These are phyloP conservation scores for Diaporthe amygdali DNA, from an alignment of 2,329 filamentous ascomycete species.

Conservation along the genomic window DNA sequence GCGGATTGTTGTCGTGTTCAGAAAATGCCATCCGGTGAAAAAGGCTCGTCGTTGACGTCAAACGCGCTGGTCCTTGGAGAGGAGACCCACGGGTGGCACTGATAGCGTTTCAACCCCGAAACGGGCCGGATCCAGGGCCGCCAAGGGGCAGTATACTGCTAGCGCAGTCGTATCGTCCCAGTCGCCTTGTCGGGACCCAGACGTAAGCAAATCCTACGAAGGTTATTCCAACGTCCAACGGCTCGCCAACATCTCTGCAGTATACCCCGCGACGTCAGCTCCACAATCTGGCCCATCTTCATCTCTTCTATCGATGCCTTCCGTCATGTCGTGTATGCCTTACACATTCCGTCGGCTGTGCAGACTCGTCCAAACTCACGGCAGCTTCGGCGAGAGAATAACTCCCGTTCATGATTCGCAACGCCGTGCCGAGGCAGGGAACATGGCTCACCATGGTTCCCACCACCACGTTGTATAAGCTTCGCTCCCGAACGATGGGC, in stretches of 20 bases:
- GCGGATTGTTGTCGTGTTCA: slow-evolving; percentile 5
- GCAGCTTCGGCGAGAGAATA: neutral
- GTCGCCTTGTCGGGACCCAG: neutral
- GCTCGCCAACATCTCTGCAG: neutral
- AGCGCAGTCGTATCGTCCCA: neutral
- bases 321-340: neutral
- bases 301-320: neutral
- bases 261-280: neutral
- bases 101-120: neutral
- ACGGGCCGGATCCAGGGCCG: neutral
- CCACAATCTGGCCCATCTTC: neutral
- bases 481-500: neutral
- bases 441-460: neutral
- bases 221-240: neutral
- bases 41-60: neutral
- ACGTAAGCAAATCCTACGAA: neutral
- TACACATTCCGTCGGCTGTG: neutral
- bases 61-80: neutral
- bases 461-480: neutral
- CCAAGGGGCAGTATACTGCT: neutral
- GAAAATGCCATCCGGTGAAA: neutral
- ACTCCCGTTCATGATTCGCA: neutral
- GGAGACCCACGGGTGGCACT: neutral
- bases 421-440: neutral
- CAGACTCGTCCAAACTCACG: neutral